A percentile compares a stretch with the other conserved stretches of the same genome.
Conservation (phyloP, 495 filamentous ascomycete genomes). For the Talaromyces wortmannii region DNA sequence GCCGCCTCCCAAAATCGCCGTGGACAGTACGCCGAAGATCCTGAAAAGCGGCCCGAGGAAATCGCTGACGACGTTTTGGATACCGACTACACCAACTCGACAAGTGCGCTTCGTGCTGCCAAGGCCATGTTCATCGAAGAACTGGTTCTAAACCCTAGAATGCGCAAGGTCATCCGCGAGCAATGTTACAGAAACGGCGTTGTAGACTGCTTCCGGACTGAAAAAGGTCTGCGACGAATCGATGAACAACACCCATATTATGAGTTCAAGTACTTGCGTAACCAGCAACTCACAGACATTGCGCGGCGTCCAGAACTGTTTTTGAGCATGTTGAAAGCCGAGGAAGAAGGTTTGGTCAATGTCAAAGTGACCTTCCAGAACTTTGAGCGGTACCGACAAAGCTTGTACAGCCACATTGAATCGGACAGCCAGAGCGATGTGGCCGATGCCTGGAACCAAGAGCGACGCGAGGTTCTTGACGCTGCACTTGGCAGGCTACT, state of each 20-base stretch:
- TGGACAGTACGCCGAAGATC: slow-evolving; percentile 78
- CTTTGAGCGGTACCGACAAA: slow-evolving; percentile 62
- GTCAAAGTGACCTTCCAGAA: slow-evolving; percentile 71
- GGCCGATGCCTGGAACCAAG: slow-evolving; percentile 89
- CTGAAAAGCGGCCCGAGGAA: slow-evolving; percentile 66
- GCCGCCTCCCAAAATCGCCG: slow-evolving; percentile 73
- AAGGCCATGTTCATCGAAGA: slow-evolving; percentile 89
- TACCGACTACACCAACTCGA: slow-evolving; percentile 69
- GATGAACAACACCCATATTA: slow-evolving; percentile 95
- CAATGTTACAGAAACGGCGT: slow-evolving; percentile 74
- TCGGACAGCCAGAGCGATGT: slow-evolving; percentile 93
- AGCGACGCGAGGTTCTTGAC: slow-evolving; percentile 77
- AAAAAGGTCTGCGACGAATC: slow-evolving; percentile 90
- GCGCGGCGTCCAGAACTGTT: slow-evolving; percentile 80
- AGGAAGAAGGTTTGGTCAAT: slow-evolving; percentile 85
- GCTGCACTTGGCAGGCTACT: slow-evolving; percentile 76
- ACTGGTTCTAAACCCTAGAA: slow-evolving; percentile 76
- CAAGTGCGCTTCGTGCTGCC: slow-evolving; percentile 68
- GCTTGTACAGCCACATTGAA: slow-evolving; percentile 73
- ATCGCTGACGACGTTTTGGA: slow-evolving; percentile 72
- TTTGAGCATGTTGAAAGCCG: slow-evolving; percentile 92
- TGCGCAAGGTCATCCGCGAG: slow-evolving; percentile 79
- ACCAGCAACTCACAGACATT: slow-evolving; percentile 75
- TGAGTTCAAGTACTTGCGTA: slow-evolving; percentile 93
- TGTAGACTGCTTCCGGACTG: slow-evolving; percentile 82